These are phyloP conservation scores for Sporothrix phasma DNA, from an alignment of 2,329 filamentous ascomycete genomes.

Conservation along the genomic window DNA sequence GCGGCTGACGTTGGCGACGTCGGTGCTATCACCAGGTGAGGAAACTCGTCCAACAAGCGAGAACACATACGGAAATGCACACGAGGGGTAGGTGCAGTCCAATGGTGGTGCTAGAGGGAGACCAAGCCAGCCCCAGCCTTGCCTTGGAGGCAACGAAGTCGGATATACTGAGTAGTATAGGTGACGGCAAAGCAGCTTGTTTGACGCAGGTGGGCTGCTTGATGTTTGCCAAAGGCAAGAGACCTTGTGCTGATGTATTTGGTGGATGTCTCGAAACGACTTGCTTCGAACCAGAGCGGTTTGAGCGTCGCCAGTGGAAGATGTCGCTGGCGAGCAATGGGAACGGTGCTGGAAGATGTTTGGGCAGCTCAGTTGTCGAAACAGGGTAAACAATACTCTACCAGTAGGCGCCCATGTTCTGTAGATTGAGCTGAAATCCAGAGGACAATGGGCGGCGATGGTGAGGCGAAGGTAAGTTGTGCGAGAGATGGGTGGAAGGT, in stretches of 20 bases:
- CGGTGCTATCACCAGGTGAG: not conserved
- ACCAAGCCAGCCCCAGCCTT: not conserved
- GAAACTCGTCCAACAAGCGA: not conserved
- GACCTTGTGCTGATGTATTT: too few species aligned
- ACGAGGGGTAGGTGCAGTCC: not conserved
- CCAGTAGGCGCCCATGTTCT: not conserved
- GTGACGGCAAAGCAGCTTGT: not conserved
- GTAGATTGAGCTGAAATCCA: too few species aligned
- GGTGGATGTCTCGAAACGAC: too few species aligned
- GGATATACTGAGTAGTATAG: not conserved
- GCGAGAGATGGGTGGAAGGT: too few species aligned
- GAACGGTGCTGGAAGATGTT: not conserved
- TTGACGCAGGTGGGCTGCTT: not conserved
- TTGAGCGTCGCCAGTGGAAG: not conserved
- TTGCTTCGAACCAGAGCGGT: too few species aligned
- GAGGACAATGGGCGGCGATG: not conserved
- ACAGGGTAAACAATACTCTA: not conserved
- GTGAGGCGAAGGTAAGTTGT: too few species aligned
- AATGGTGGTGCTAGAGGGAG: not conserved
- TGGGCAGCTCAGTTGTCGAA: not conserved
- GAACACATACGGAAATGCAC: not conserved
- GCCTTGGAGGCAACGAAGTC: not conserved
- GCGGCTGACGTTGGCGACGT: not conserved
- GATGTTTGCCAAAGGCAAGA: not conserved
- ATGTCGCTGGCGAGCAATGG: not conserved